Conservation (phyloP, 306 rosid genomes). For the Acacia crassicarpa region DNA sequence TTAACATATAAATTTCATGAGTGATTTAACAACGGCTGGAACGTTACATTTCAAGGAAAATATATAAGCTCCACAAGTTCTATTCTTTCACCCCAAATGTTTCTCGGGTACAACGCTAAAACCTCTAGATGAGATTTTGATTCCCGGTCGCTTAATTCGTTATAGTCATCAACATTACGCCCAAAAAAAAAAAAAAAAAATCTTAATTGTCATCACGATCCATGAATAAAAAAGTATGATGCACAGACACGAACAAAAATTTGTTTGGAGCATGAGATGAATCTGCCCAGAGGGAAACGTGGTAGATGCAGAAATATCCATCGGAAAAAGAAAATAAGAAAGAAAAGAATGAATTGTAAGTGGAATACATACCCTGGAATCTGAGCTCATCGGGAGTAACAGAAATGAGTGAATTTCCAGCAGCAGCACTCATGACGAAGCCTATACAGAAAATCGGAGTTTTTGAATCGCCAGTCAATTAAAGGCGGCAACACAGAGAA, state of each 20-base stretch:
- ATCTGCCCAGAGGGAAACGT: background rate
- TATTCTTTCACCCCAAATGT: background rate
- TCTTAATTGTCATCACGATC: background rate
- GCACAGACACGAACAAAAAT: background rate
- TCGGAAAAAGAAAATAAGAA: background rate
- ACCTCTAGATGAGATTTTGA: background rate
- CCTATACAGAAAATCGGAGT: constrained; percentile 8
- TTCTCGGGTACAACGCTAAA: background rate
- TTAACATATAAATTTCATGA: background rate
- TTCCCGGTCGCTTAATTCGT: background rate
- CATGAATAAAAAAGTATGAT: background rate
- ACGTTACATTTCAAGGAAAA: background rate
- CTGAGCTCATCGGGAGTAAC: constrained; percentile 79
- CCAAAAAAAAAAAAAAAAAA: background rate
- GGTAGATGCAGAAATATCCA: background rate
- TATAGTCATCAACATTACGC: background rate
- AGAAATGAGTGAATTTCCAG: constrained; percentile 51
- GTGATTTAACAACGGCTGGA: background rate
- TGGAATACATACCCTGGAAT: constrained; percentile 62
- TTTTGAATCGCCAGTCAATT: constrained; percentile 21
- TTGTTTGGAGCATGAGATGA: background rate
- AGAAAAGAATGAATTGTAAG: background rate
- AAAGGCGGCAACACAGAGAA: background rate
- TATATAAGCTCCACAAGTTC: background rate
- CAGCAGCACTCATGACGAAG: constrained; percentile 59